Evolutionary conservation across 768 basidiomycete genomes (phyloP).

Genomic region (Tricholoma sp.): DNA sequence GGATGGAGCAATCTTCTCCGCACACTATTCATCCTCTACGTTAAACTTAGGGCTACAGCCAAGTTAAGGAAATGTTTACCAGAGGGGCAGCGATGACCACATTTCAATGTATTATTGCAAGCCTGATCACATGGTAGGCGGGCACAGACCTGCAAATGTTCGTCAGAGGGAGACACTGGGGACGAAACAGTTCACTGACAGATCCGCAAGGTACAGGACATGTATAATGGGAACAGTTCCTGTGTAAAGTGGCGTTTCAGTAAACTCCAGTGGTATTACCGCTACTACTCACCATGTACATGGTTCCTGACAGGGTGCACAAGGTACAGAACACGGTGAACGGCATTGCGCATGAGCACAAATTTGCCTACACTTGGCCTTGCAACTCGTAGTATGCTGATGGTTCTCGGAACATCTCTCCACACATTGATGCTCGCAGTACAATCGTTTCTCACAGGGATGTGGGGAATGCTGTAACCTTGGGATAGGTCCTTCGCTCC

Average conservation of each 20-base stretch:
- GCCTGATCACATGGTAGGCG: conserved; percentile 58
- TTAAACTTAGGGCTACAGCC: not conserved
- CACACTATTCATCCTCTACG: conserved; percentile 41
- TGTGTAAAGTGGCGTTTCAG: conserved; percentile 13
- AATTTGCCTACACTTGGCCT: conserved; percentile 41
- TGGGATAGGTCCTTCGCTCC: conserved; percentile 8
- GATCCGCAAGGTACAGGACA: conserved; percentile 69
- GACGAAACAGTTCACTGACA: conserved; percentile 31
- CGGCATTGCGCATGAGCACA: conserved; percentile 51
- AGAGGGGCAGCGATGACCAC: conserved; percentile 66
- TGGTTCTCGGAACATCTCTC: conserved; percentile 46
- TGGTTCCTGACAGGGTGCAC: conserved; percentile 57
- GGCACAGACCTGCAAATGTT: conserved; percentile 46
- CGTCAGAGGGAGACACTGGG: not conserved
- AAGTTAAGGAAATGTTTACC: conserved; percentile 27
- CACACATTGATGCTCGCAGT: conserved; percentile 53
- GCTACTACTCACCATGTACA: conserved; percentile 44
- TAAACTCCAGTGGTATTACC: not conserved
- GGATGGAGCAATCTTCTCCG: conserved; percentile 55
- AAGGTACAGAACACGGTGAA: conserved; percentile 44
- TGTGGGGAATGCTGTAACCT: conserved; percentile 38
- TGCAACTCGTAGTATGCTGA: conserved; percentile 43
- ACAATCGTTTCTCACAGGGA: conserved; percentile 44
- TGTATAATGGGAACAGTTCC: conserved; percentile 47
- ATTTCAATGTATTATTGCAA: conserved; percentile 43